Conservation (phyloP, 108 stramenopile genomes). For the Epithemia pelagica region DNA sequence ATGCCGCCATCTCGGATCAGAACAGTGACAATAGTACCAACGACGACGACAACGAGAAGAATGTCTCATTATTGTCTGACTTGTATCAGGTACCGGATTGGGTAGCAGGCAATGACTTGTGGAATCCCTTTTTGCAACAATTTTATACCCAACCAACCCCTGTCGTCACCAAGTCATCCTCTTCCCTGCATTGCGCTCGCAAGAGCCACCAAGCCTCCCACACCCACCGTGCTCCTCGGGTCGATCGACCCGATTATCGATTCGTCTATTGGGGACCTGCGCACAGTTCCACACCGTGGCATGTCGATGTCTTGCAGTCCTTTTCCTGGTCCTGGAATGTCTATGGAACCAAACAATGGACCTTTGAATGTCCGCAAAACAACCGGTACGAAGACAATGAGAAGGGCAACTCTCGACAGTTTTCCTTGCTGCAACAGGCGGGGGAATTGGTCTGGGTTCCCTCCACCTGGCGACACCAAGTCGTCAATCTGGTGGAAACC, state of each 20-base stretch:
- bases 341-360: conserved; percentile 75
- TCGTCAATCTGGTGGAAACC: conserved; percentile 69
- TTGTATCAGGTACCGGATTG: background rate
- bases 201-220: no score
- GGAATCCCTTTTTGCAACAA: background rate
- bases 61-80: background rate
- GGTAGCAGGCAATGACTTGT: background rate
- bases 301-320: conserved; percentile 82
- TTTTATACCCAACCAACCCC: conserved; percentile 52
- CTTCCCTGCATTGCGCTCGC: no score
- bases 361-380: conserved; percentile 42
- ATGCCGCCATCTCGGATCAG: background rate
- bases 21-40: no score
- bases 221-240: conserved; percentile 43
- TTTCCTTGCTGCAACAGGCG: conserved; percentile 42
- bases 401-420: background rate
- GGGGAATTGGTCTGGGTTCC: conserved; percentile 84
- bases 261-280: conserved; percentile 85
- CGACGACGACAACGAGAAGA: conserved; percentile 3
- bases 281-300: conserved; percentile 50
- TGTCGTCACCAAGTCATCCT: conserved; percentile 57
- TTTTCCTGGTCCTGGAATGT: conserved; percentile 88
- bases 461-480: conserved; percentile 72
- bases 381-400: background rate
- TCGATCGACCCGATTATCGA: conserved; percentile 60